Evolutionary conservation across 345 rosid genomes (phyloP), one percentile per base, ranked within the genome.

Genomic region (Physaria fendleri): DNA sequence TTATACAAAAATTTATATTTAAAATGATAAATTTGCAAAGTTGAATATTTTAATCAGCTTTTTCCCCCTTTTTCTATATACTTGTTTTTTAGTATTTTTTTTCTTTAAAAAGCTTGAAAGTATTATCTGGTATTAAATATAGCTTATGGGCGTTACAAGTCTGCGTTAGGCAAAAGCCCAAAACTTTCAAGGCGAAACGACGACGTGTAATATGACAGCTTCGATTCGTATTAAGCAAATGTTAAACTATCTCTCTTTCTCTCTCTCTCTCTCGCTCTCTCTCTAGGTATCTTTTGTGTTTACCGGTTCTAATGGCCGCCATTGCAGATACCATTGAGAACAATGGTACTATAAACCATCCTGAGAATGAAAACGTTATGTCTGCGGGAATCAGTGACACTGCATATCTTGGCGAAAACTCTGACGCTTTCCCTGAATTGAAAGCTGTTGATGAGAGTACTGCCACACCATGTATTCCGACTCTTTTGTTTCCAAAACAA

Each of bases 231-330:
- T n/a, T 20, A 32, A 49, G 15, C 34, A 15, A 29, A 61, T 62
- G 63, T 62, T 54, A 61, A 61, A n/a, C n/a, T n/a, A 45, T 53
- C 42, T 52, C 27, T 15, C 12, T 34, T 4, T 52, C 7, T 38
- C 55, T 28, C 37, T 25, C 10, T 52, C n/a, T n/a, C 6, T 15
- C 24, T n/a, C 38, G 42, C 43, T 14, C n/a, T n/a, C n/a, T n/a
- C n/a, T n/a, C n/a, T n/a, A n/a, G n/a, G n/a, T n/a, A n/a, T n/a
- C n/a, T 37, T 20, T 14, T 6, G n/a, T n/a, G n/a, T n/a, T 61
- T 6, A 39, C 58, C 64, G 69, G 68, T 62, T 62, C 16, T 30
- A 29, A 69, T 62, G 69, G 45, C 69, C 38, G 63, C 68, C 74
- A 64, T 62, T 53, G 29, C 6, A 45, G 68, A 55, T 40, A 45